Base-by-base conservation (phyloP, 139 green algal species). In the Chlorella sp. region DNA sequence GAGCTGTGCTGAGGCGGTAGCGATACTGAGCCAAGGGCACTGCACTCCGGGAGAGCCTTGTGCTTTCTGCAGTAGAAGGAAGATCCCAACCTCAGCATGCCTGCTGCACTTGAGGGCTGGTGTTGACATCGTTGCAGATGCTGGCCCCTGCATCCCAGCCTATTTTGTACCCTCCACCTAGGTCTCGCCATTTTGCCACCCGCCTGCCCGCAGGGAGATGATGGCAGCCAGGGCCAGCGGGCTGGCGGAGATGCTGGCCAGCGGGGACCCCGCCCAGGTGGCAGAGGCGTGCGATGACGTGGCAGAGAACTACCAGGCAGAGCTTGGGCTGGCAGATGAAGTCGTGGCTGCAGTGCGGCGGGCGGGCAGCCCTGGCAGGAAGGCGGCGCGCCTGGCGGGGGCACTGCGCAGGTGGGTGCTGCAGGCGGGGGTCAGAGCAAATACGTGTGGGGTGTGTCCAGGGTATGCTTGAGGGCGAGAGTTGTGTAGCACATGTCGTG, bases 231-330 rank as follows among this genome's bases (percentile, higher is more conserved):
- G 48, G 76, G 34, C 12, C 66, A 26, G 40, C 36, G 57, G 64
- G 84, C 80, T 89, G 64, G 61, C 61, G 3, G 40, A 81, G 28
- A 60, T 36, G 24, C 81, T 90, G 30, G 79, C 73, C 39, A 76
- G 57, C 48, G 88, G 82, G 34, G 60, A 77, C 79, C 32, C 37
- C 7, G 61, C 39, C 22, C 69, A 76, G 32, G 39, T 90, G 39
- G 87, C 79, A 28, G 48, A 82, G 79, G 87, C 61, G 16, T 69
- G 60, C 32, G 87, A 86, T 60, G 78, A 81, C 19, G 21, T 81
- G 36, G 78, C 87, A 0, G 87, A 86, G 61, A 71, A 32, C 28
- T 90, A 95, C 42, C 71, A 57, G 71, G 24, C 42, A 9, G 85
- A 89, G 42, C 75, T 79, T 48, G 42, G 34, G 3, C 85, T 89